Percentiles rank a stretch among this genome's conserved stretches.
phyloP scores from a whole-genome alignment of 2,329 filamentous ascomycete species.

The Phialophora chinensis region DNA sequence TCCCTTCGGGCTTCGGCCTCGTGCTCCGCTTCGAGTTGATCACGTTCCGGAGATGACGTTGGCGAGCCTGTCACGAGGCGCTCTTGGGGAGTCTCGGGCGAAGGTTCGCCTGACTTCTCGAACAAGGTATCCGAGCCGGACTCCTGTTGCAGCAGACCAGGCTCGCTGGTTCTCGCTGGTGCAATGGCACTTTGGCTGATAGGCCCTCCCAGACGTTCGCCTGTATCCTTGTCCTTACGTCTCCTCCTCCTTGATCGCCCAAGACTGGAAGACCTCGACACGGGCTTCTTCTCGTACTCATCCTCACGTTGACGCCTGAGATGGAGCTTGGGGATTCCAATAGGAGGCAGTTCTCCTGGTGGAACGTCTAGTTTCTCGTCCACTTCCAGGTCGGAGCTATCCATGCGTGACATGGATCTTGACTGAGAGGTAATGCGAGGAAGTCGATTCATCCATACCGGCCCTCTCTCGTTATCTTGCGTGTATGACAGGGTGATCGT shows the following conservation, averaged over 20 bases:
- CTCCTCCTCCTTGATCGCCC: slow-evolving; percentile 60
- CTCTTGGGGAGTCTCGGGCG: slow-evolving; percentile 34
- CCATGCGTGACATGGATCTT: slow-evolving; percentile 80
- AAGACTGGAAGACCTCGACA: slow-evolving; percentile 61
- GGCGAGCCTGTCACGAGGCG: slow-evolving; percentile 24
- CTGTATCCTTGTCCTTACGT: slow-evolving; percentile 71
- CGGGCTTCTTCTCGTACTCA: slow-evolving; percentile 59
- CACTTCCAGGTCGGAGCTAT: slow-evolving; percentile 45
- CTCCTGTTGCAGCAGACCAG: slow-evolving; percentile 27
- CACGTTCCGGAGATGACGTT: slow-evolving; percentile 40
- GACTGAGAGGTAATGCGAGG: slow-evolving; percentile 83
- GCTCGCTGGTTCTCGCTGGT: slow-evolving; percentile 59
- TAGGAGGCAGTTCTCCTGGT: slow-evolving; percentile 73
- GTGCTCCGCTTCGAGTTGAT: slow-evolving; percentile 49
- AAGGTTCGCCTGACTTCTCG: slow-evolving; percentile 38
- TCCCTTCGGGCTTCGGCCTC: slow-evolving; percentile 41
- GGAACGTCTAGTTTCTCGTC: slow-evolving; percentile 66
- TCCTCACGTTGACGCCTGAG: slow-evolving; percentile 82
- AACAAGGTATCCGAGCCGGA: slow-evolving; percentile 36
- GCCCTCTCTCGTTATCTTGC: slow-evolving; percentile 82
- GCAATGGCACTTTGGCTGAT: slow-evolving; percentile 89
- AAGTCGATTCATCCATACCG: slow-evolving; percentile 92
- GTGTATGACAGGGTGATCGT: slow-evolving; percentile 97
- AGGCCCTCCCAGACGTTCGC: slow-evolving; percentile 81
- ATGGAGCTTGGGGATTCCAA: slow-evolving; percentile 76